phyloP scores from a whole-genome alignment of 2,329 filamentous ascomycete species.

The Aspergillus aculeatus region DNA sequence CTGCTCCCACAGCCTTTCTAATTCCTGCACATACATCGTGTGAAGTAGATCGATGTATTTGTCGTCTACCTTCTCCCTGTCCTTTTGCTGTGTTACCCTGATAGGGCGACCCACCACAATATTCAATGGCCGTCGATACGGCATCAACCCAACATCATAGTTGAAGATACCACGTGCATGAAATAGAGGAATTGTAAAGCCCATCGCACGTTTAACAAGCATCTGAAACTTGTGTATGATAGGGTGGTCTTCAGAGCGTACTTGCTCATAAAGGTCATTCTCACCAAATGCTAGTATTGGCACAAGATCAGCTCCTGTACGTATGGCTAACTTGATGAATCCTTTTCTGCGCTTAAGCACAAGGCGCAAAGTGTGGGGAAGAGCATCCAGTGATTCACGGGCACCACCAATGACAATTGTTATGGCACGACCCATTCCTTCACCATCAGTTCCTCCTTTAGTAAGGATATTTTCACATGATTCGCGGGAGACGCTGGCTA shows the following conservation, averaged over 20 bases:
- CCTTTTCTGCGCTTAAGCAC: constrained; percentile 83
- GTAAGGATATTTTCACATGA: constrained; percentile 86
- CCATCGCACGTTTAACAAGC: constrained; percentile 77
- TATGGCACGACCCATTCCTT: constrained; percentile 91
- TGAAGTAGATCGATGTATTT: constrained; percentile 80
- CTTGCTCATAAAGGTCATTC: constrained; percentile 92
- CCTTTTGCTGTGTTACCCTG: constrained; percentile 59
- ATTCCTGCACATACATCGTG: constrained; percentile 67
- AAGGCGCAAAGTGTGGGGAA: constrained; percentile 72
- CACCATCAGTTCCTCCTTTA: constrained; percentile 70
- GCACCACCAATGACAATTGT: constrained; percentile 95
- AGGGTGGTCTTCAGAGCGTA: constrained; percentile 74
- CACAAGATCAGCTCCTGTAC: constrained; percentile 89
- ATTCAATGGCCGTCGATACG: constrained; percentile 82
- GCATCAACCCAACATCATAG: constrained; percentile 95
- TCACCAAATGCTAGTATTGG: constrained; percentile 92
- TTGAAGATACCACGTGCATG: constrained; percentile 94
- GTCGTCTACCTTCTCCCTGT: constrained; percentile 62
- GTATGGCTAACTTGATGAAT: constrained; percentile 89
- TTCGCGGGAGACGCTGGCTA: constrained; percentile 85
- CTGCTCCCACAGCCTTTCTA: constrained; percentile 47
- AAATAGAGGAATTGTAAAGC: constrained; percentile 88
- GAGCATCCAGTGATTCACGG: constrained; percentile 84
- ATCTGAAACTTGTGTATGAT: constrained; percentile 78
- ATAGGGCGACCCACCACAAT: constrained; percentile 86